These are phyloP conservation scores for Macrocybe gigantea DNA, from an alignment of 768 basidiomycete genomes.

Conservation along the genomic window DNA sequence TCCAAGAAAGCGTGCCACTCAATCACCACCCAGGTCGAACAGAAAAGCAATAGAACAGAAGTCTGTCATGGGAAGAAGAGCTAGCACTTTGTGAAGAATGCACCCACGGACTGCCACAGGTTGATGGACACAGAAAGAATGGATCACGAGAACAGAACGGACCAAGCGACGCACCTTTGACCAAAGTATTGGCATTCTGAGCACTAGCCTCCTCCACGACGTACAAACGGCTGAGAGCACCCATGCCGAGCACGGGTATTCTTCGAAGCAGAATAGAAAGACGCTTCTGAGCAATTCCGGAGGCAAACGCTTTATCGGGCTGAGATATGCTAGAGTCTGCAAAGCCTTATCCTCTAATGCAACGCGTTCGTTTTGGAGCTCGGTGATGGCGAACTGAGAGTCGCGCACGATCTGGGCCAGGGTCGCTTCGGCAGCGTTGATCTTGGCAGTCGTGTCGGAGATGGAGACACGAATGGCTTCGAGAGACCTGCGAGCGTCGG, in stretches of 20 bases:
- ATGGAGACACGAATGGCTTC: constrained; percentile 24
- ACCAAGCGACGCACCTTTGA: constrained; percentile 53
- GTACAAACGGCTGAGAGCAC: constrained; percentile 63
- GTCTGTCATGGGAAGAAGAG: background rate
- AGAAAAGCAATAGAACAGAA: background rate
- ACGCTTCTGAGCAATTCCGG: constrained; percentile 69
- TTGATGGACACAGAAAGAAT: background rate
- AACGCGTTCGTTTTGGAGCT: constrained; percentile 43
- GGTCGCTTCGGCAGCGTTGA: constrained; percentile 45
- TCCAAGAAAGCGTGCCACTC: too few species aligned
- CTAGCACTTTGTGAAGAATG: background rate
- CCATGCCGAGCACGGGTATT: constrained; percentile 73
- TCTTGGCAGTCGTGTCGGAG: constrained; percentile 35
- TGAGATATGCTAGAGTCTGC: constrained; percentile 57
- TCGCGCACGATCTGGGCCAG: constrained; percentile 57
- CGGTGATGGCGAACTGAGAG: constrained; percentile 45
- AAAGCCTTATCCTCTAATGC: constrained; percentile 42
- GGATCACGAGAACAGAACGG: constrained; percentile 7
- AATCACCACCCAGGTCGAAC: too few species aligned
- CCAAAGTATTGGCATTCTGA: constrained; percentile 69
- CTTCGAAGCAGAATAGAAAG: constrained; percentile 64
- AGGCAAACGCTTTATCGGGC: constrained; percentile 68
- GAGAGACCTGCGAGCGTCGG: constrained; percentile 46
- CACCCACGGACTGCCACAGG: background rate
- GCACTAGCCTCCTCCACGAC: constrained; percentile 58